Conservation (phyloP, 768 basidiomycete species). For the Suillus luteus region DNA sequence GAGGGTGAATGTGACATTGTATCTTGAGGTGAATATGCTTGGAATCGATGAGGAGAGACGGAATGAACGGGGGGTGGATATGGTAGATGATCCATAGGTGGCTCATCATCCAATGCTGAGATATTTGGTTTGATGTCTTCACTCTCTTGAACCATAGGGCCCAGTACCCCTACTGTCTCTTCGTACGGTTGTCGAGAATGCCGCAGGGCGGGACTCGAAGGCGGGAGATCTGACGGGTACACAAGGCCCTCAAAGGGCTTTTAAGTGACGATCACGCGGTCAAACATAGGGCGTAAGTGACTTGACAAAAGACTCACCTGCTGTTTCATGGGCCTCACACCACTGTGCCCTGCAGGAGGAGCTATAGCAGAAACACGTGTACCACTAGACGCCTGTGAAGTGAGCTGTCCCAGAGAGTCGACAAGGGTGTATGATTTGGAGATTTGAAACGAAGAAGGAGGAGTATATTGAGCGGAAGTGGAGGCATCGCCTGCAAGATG, state of each 20-base stretch:
- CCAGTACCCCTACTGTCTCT: too few relatives aligned
- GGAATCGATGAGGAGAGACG: constrained; percentile 26
- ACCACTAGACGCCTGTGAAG: not conserved
- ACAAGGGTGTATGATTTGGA: constrained; percentile 33
- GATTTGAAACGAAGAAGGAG: constrained; percentile 11
- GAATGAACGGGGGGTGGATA: constrained; percentile 29
- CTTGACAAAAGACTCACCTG: constrained; percentile 19
- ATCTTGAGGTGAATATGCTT: constrained; percentile 20
- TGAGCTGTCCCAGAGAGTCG: constrained; percentile 28
- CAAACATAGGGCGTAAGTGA: constrained; percentile 14
- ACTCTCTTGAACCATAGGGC: not conserved
- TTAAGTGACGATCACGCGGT: not conserved
- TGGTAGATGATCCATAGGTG: constrained; percentile 36
- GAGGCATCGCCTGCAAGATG: constrained; percentile 7
- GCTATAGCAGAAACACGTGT: constrained; percentile 4
- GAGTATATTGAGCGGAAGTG: not conserved
- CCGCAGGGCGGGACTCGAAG: constrained; percentile 16
- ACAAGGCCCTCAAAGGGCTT: constrained; percentile 13
- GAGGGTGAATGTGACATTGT: constrained; percentile 12
- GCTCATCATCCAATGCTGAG: constrained; percentile 18
- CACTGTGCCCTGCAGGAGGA: not conserved
- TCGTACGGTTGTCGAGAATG: not conserved
- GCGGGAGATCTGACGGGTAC: constrained; percentile 14
- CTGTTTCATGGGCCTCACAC: not conserved
- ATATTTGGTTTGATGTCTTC: constrained; percentile 16